A percentile compares a stretch with the other conserved stretches of the same genome.
phyloP scores from a whole-genome alignment of 2,329 filamentous ascomycete species.

The Fusarium armeniacum region DNA sequence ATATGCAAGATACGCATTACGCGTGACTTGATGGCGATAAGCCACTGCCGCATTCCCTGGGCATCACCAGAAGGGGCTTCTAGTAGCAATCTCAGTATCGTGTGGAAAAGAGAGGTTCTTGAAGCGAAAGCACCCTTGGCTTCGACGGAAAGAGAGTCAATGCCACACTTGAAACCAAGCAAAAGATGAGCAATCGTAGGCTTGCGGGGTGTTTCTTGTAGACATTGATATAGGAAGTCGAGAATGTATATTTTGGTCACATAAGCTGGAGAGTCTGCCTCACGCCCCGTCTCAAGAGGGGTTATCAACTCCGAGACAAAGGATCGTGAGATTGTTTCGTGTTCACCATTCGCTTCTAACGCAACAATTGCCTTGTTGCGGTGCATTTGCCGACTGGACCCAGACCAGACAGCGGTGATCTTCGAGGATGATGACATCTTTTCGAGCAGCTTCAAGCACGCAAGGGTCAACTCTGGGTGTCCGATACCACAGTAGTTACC shows the following conservation, averaged over 20 bases:
- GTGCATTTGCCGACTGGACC: constrained; percentile 72
- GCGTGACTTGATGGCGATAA: constrained; percentile 76
- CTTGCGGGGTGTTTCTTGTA: constrained; percentile 79
- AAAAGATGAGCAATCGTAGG: constrained; percentile 93
- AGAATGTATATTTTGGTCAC: constrained; percentile 87
- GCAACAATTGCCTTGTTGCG: constrained; percentile 89
- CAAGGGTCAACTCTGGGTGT: constrained; percentile 83
- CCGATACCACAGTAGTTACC: constrained; percentile 89
- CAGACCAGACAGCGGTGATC: constrained; percentile 77
- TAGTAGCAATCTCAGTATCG: constrained; percentile 78
- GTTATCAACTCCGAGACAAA: constrained; percentile 78
- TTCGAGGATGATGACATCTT: constrained; percentile 88
- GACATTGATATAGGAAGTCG: constrained; percentile 85
- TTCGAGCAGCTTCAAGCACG: constrained; percentile 84
- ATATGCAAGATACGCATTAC: constrained; percentile 81
- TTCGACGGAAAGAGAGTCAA: constrained; percentile 77
- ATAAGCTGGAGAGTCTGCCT: constrained; percentile 79
- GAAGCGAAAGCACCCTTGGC: constrained; percentile 78
- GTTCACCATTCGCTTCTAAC: constrained; percentile 84
- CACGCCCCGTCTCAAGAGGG: constrained; percentile 79
- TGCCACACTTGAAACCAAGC: constrained; percentile 85
- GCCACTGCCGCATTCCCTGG: constrained; percentile 74
- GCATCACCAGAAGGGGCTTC: constrained; percentile 76
- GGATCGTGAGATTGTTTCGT: constrained; percentile 82
- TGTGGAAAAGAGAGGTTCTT: constrained; percentile 85